Base-by-base conservation (phyloP, 2,329 filamentous ascomycete species). In the Penicillium aurantiogriseum region DNA sequence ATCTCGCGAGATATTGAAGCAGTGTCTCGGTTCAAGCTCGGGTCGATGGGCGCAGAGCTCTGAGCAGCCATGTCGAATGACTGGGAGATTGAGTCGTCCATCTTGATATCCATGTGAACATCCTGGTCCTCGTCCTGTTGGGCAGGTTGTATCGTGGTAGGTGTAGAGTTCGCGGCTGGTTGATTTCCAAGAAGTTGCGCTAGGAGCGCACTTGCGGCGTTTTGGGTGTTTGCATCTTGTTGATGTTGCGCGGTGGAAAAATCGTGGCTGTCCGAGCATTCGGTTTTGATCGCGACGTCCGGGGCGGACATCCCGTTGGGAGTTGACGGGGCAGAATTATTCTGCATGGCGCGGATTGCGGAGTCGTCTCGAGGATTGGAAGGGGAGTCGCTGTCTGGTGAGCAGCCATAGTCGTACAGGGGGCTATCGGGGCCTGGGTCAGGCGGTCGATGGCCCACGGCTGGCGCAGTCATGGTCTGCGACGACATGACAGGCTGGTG, bases 391-490 rank as follows among this genome's bases (percentile, higher is more conserved):
- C n/a, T 53, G 56, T 67, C 58, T 43, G 65, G 69, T 21, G 71
- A 65, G 58, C 64, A 62, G 65, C 68, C 66, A 71, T 74, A 75
- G 62, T 76, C 74, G 68, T 74, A 75, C 54, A 73, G 57, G 59
- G 74, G 72, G 71, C 71, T 72, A 61, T 75, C 71, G 60, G 71
- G 69, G 60, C 73, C 74, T 67, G 75, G 66, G 67, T 77, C 74
- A 64, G 72, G 73, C 68, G 76, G 75, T 66, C 71, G 71, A 74
- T 76, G 76, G 68, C 75, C 74, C 74, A 78, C 70, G 68, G 75
- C 72, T 72, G 76, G 75, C 74, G 76, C 75, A 70, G 74, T 76
- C 75, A 77, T 76, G 73, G 75, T 76, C 74, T 76, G 75, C 71
- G 75, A 77, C 72, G 75, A 77, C 75, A 77, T 76, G 73, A 72